Evolutionary conservation across 225 moss, liverwort and hornwort genomes (phyloP), one percentile per base, ranked within the genome.

Genomic region (Asterella californica): DNA sequence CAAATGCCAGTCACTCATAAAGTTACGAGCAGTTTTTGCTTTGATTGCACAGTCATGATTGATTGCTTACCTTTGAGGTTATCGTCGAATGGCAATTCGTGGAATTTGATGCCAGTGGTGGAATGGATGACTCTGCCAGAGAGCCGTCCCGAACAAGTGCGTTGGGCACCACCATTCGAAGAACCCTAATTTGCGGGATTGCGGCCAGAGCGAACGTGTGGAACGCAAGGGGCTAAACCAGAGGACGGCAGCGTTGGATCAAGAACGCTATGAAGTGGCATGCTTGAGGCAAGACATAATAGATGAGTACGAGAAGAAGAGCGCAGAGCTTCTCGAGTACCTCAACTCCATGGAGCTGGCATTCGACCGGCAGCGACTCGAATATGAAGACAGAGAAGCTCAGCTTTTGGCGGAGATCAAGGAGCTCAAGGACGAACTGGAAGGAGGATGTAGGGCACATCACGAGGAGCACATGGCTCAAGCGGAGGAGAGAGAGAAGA

Each of bases 291-390:
- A 93, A 85, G 89, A 89, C 37, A 91, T 93, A 68, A 91, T 93
- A 70, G 89, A 91, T 60, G 91, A 93, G 50, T 93, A 93, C 47
- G 93, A 91, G 83, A 91, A 88, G 84, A 93, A 91, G 79, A 91
- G 93, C 59, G 85, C 84, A 14, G 86, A 93, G 86, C 88, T 93
- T 65, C 83, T 93, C 15, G 90, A 90, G 76, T 91, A 91, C 70
- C 80, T 93, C 62, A 88, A 89, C 80, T 89, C 91, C 52, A 90
- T 93, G 91, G 93, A 93, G 65, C 82, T 81, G 57, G 93, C 91
- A 19, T 93, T 93, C 84, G 89, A 90, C 49, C 89, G 87, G 37
- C 91, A 93, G 70, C 84, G 90, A 74, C 79, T 81, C 3, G 86
- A 91, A 72, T 84, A 85, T 30, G 89, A 93, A 75, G 81, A 91